Conservation (phyloP, 1,139 yeast genomes). For the Torulaspora pretoriensis region DNA sequence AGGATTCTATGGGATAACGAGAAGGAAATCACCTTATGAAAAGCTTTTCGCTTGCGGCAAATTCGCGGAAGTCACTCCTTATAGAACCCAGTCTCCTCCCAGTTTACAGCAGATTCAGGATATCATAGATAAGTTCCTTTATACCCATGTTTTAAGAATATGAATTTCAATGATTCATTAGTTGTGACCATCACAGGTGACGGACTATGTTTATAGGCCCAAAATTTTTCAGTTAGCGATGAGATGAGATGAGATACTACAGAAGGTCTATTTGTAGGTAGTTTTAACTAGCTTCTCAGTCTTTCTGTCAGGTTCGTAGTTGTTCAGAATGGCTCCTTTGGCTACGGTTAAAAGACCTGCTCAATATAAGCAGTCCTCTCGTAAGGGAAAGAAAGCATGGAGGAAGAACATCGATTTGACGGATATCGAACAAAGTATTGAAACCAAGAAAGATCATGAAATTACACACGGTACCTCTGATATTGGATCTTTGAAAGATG, state of each 20-base stretch:
- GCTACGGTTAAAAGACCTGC: slow-evolving; percentile 38
- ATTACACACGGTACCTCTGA: slow-evolving; percentile 56
- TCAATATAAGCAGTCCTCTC: slow-evolving; percentile 59
- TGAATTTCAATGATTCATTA: background rate
- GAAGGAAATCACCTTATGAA: slow-evolving; percentile 42
- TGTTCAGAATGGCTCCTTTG: slow-evolving; percentile 22
- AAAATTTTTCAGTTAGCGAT: slow-evolving; percentile 13
- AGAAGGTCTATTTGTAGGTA: background rate
- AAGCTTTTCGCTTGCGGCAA: background rate
- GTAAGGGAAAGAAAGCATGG: slow-evolving; percentile 96
- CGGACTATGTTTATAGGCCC: background rate
- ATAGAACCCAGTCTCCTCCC: background rate
- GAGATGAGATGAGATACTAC: slow-evolving; percentile 8
- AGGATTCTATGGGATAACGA: slow-evolving; percentile 55
- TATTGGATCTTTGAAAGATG: slow-evolving; percentile 39
- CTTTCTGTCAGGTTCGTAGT: background rate
- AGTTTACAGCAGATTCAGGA: background rate
- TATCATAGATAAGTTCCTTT: slow-evolving; percentile 1
- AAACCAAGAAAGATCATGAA: slow-evolving; percentile 62
- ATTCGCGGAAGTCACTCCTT: background rate
- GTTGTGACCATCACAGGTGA: slow-evolving; percentile 3
- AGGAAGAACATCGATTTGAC: slow-evolving; percentile 86
- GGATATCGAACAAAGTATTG: slow-evolving; percentile 70
- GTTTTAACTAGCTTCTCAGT: background rate
- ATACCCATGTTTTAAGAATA: slow-evolving; percentile 1